Evolutionary conservation across 2,329 filamentous ascomycete species (phyloP).

Genomic region (Cladophialophora immunda): DNA sequence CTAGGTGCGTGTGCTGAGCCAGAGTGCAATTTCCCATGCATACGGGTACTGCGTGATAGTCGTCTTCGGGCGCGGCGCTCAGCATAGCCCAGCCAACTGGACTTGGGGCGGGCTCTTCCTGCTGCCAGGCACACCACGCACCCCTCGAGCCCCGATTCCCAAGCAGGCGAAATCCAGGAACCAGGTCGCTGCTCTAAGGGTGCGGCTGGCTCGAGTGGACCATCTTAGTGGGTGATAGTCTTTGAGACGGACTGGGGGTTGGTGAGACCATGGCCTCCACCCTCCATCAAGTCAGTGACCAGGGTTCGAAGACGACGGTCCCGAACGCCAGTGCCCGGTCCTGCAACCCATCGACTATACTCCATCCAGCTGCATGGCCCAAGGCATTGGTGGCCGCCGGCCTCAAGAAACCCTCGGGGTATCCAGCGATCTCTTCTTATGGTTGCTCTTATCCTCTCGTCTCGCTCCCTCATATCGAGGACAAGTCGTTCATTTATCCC

Average conservation of each 20-base stretch:
- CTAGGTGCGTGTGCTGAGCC: slow-evolving; percentile 30
- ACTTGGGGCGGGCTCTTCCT: slow-evolving; percentile 8
- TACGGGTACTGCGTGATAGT: slow-evolving; percentile 36
- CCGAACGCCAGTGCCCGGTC: slow-evolving; percentile 40
- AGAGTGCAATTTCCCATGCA: slow-evolving; percentile 39
- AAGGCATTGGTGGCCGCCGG: slow-evolving; percentile 36
- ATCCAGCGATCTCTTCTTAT: slow-evolving; percentile 1
- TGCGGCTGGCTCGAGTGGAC: slow-evolving; percentile 35
- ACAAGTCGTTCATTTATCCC: slow-evolving; percentile 38
- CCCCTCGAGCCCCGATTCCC: no score
- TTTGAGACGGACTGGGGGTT: slow-evolving; percentile 37
- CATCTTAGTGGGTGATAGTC: slow-evolving; percentile 41
- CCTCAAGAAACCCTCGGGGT: slow-evolving; percentile 23
- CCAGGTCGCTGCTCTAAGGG: slow-evolving; percentile 34
- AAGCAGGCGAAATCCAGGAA: slow-evolving; percentile 20
- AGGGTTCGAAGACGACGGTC: slow-evolving; percentile 40
- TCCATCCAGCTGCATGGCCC: slow-evolving; percentile 34
- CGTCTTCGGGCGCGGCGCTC: slow-evolving; percentile 29
- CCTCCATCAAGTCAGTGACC: slow-evolving; percentile 33
- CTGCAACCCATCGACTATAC: slow-evolving; percentile 29
- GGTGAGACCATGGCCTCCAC: slow-evolving; percentile 31
- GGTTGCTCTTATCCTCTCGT: slow-evolving; percentile 35
- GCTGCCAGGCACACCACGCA: not conserved
- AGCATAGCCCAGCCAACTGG: slow-evolving; percentile 30
- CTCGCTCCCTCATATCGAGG: slow-evolving; percentile 41